Evolutionary conservation across 2,329 filamentous ascomycete genomes (phyloP).

Genomic region (Thelonectria discophora): DNA sequence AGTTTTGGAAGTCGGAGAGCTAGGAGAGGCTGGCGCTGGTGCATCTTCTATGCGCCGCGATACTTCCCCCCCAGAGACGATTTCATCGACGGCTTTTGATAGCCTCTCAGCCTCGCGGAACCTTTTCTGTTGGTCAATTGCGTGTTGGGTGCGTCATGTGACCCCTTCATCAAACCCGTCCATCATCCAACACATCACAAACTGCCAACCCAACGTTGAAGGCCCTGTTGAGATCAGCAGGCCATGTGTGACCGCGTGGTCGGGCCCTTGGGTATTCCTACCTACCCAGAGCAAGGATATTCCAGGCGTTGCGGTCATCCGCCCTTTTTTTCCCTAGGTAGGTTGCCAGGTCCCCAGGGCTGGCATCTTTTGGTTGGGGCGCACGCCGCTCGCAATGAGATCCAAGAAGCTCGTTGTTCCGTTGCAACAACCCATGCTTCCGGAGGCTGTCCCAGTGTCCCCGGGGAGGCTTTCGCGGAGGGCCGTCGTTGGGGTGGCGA

Average conservation of each 20-base stretch:
- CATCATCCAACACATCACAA: constrained; percentile 15
- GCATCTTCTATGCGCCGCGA: too few species aligned
- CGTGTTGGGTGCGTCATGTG: constrained; percentile 32
- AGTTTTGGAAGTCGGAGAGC: too few species aligned
- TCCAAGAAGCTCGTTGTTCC: constrained; percentile 25
- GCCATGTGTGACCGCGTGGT: constrained; percentile 29
- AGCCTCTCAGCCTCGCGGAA: not conserved
- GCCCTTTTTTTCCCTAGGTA: constrained; percentile 13
- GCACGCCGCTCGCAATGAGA: constrained; percentile 24
- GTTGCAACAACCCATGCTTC: constrained; percentile 23
- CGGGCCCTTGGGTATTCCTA: constrained; percentile 17
- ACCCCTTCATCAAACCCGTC: constrained; percentile 10
- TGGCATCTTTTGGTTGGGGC: constrained; percentile 13
- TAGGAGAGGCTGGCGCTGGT: too few species aligned
- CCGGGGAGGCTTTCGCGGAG: constrained; percentile 31
- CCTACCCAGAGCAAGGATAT: constrained; percentile 20
- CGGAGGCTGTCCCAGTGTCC: constrained; percentile 28
- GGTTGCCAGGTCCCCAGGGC: constrained; percentile 19
- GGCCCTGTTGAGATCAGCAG: constrained; percentile 24
- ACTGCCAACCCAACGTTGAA: not conserved
- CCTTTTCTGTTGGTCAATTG: constrained; percentile 2
- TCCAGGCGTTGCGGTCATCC: constrained; percentile 21
- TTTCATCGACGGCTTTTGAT: constrained; percentile 20
- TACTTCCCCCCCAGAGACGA: constrained; percentile 21
- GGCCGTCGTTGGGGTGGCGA: constrained; percentile 17